A percentile compares a stretch with the other conserved stretches of the same genome.
Conservation (phyloP, 257 asterid species). For the Solanum bukasovii region DNA sequence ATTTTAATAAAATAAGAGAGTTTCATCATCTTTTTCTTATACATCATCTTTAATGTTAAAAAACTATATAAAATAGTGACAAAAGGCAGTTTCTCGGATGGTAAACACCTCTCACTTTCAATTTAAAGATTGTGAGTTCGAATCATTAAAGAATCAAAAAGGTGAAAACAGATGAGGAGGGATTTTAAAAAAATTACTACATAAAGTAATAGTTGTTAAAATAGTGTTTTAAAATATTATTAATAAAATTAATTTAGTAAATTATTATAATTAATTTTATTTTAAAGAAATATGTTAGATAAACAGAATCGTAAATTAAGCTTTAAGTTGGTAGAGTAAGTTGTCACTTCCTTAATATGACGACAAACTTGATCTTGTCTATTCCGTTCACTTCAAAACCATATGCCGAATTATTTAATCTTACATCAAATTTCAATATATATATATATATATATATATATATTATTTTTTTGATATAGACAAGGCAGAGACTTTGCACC, state of each 20-base stretch:
- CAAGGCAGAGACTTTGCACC: background rate
- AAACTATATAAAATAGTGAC: too few relatives aligned
- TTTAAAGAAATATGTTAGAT: too few relatives aligned
- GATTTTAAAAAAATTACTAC: background rate
- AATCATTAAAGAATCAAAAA: too few relatives aligned
- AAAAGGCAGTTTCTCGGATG: background rate
- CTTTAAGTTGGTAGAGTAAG: background rate
- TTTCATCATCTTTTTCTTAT: background rate
- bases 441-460: too few relatives aligned
- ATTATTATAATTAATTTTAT: too few relatives aligned
- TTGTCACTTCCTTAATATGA: background rate
- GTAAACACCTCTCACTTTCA: too few relatives aligned
- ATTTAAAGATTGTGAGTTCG: too few relatives aligned
- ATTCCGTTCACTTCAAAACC: background rate
- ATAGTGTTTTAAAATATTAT: too few relatives aligned
- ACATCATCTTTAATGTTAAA: background rate
- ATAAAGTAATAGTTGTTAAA: background rate
- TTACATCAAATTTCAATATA: too few relatives aligned
- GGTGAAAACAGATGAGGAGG: background rate
- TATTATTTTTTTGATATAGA: background rate
- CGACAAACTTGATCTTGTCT: background rate
- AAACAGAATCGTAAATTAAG: background rate
- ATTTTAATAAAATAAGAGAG: background rate
- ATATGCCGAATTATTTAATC: background rate
- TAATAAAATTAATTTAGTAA: too few relatives aligned